Evolutionary conservation across 225 moss, liverwort and hornwort species (phyloP).

Genomic region (Physcomitrellopsis africana): DNA sequence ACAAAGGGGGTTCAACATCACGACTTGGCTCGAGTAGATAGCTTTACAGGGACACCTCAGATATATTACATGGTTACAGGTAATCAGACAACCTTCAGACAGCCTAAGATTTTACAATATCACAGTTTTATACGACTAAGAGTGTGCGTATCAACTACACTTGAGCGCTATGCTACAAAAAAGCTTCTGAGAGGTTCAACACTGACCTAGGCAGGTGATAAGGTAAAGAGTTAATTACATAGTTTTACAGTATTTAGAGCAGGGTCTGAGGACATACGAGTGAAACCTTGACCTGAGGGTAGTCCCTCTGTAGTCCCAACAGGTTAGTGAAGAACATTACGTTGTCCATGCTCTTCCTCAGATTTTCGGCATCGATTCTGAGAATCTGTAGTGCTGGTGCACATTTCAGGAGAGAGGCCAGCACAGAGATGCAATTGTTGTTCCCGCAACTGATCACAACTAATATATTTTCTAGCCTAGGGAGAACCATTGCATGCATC

Average conservation of each 20-base stretch:
- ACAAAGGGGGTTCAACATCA: slow-evolving; percentile 33
- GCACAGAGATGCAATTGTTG: slow-evolving; percentile 59
- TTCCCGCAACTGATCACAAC: slow-evolving; percentile 54
- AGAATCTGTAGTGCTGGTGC: slow-evolving; percentile 56
- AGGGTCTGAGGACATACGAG: slow-evolving; percentile 55
- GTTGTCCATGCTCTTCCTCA: slow-evolving; percentile 66
- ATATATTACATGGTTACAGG: slow-evolving; percentile 23
- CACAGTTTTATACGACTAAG: neutral
- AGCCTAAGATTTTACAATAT: slow-evolving; percentile 19
- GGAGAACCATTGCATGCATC: slow-evolving; percentile 54
- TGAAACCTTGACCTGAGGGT: slow-evolving; percentile 55
- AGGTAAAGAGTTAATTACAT: slow-evolving; percentile 31
- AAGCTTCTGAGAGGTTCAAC: slow-evolving; percentile 46
- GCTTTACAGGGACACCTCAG: slow-evolving; percentile 37
- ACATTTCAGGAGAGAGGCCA: slow-evolving; percentile 63
- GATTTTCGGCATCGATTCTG: slow-evolving; percentile 56
- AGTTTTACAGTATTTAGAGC: slow-evolving; percentile 43
- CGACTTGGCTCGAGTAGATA: slow-evolving; percentile 43
- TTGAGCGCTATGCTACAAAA: slow-evolving; percentile 47
- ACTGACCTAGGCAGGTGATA: slow-evolving; percentile 27
- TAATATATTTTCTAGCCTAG: slow-evolving; percentile 52
- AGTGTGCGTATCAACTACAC: slow-evolving; percentile 48
- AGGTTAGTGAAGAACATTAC: slow-evolving; percentile 54
- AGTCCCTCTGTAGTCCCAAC: slow-evolving; percentile 61
- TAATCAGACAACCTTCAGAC: slow-evolving; percentile 22